Evolutionary conservation across 495 filamentous ascomycete species (phyloP).

Genomic region (Penicillium macrosclerotiorum): DNA sequence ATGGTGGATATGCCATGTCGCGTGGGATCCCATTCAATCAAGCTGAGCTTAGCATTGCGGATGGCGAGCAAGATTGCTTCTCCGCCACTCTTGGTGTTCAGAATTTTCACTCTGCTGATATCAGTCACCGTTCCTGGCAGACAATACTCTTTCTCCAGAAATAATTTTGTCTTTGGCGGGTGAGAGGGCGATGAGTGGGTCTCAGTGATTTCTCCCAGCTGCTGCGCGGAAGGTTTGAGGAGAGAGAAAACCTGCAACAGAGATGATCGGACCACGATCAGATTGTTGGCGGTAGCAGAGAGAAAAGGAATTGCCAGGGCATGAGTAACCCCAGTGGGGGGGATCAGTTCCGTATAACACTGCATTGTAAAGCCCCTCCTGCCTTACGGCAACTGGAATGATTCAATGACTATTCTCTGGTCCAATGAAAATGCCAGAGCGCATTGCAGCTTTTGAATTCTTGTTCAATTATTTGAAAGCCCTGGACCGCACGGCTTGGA

Average conservation of each 20-base stretch:
- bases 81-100: slow-evolving; percentile 70
- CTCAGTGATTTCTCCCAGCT: slow-evolving; percentile 45
- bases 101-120: slow-evolving; percentile 69
- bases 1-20: slow-evolving; percentile 74
- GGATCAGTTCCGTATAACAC: slow-evolving; percentile 87
- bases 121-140: slow-evolving; percentile 82
- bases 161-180: slow-evolving; percentile 64
- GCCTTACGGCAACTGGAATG: slow-evolving; percentile 4
- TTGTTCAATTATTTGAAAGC: background rate
- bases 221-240: slow-evolving; percentile 30
- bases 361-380: slow-evolving; percentile 51
- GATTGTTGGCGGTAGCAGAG: slow-evolving; percentile 71
- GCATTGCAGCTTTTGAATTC: slow-evolving; percentile 1
- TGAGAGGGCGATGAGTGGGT: slow-evolving; percentile 35
- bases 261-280: slow-evolving; percentile 85
- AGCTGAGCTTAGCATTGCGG: slow-evolving; percentile 84
- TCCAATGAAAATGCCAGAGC: slow-evolving; percentile 2
- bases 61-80: slow-evolving; percentile 82
- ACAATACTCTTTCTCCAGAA: slow-evolving; percentile 78
- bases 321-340: slow-evolving; percentile 90
- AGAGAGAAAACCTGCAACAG: slow-evolving; percentile 82
- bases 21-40: slow-evolving; percentile 93
- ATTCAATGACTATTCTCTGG: slow-evolving; percentile 17
- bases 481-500: background rate
- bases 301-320: slow-evolving; percentile 77